Evolutionary conservation across 495 filamentous ascomycete species (phyloP).

Genomic region (Trichoderma erinaceum): DNA sequence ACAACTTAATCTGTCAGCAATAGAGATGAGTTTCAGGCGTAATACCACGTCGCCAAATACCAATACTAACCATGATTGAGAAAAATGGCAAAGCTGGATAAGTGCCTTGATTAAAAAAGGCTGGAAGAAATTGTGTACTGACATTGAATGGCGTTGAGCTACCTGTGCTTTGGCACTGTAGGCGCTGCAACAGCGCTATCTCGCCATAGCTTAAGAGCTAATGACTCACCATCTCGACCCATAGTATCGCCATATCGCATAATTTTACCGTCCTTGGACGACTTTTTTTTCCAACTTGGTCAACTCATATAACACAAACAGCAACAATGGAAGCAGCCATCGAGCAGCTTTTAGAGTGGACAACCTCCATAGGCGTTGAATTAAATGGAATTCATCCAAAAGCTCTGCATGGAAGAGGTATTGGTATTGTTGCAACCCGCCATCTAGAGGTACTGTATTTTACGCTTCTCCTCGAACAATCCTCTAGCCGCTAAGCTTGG

Average conservation of each 20-base stretch:
- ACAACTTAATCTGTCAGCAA: too few species aligned
- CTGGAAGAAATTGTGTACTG: too few species aligned
- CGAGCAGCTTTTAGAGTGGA: conserved; percentile 56
- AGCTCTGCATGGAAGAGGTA: conserved; percentile 57
- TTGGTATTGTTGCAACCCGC: conserved; percentile 66
- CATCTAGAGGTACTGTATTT: conserved; percentile 51
- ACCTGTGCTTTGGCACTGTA: not conserved
- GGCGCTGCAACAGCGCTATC: not conserved
- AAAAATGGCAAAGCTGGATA: too few species aligned
- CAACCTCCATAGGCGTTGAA: conserved; percentile 49
- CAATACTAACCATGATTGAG: too few species aligned
- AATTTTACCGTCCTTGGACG: not conserved
- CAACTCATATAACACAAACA: not conserved
- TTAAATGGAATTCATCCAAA: conserved; percentile 54
- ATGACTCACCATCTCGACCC: not conserved
- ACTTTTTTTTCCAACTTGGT: not conserved
- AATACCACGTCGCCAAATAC: too few species aligned
- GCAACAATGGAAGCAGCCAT: conserved; percentile 19
- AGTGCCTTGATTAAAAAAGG: too few species aligned
- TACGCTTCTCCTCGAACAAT: not conserved
- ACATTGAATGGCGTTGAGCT: not conserved
- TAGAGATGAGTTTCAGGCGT: too few species aligned
- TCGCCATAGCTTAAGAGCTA: not conserved
- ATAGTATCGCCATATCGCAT: conserved; percentile 2
- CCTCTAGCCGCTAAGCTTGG: not conserved